Evolutionary conservation across 345 rosid species (phyloP).

Genomic region (Passiflora organensis): DNA sequence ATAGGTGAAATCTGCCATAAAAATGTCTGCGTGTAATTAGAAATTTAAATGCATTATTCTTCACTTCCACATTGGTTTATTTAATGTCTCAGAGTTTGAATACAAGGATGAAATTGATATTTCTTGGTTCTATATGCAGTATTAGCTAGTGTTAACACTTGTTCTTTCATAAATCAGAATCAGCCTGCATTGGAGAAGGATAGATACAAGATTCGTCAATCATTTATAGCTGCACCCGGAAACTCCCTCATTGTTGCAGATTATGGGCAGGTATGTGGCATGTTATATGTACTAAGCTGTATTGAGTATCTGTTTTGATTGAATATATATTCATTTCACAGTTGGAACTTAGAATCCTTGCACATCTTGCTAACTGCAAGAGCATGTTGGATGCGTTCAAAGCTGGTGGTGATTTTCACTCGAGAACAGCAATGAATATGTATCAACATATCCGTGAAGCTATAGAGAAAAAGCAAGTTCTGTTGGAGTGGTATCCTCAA

Average conservation of each 20-base stretch:
- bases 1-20: no score
- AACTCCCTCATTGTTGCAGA: conserved; percentile 95
- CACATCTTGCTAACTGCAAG: conserved; percentile 84
- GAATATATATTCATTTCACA: conserved; percentile 31
- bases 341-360: conserved; percentile 97
- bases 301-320: conserved; percentile 15
- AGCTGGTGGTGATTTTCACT: conserved; percentile 98
- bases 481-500: conserved; percentile 93
- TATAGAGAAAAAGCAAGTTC: conserved; percentile 55
- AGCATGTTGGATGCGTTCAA: conserved; percentile 96
- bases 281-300: neutral
- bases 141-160: neutral
- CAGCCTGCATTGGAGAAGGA: conserved; percentile 99
- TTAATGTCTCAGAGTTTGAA: no score
- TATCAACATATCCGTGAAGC: conserved; percentile 86
- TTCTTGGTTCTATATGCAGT: neutral
- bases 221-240: conserved; percentile 89
- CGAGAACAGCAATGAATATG: conserved; percentile 98
- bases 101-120: neutral
- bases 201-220: conserved; percentile 93
- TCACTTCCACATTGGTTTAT: no score
- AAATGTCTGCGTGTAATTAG: no score
- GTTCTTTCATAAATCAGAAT: conserved; percentile 44
- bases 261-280: conserved; percentile 78
- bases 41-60: no score